These are phyloP conservation scores for Trametes cubensis DNA, from an alignment of 768 basidiomycete genomes.

Conservation along the genomic window DNA sequence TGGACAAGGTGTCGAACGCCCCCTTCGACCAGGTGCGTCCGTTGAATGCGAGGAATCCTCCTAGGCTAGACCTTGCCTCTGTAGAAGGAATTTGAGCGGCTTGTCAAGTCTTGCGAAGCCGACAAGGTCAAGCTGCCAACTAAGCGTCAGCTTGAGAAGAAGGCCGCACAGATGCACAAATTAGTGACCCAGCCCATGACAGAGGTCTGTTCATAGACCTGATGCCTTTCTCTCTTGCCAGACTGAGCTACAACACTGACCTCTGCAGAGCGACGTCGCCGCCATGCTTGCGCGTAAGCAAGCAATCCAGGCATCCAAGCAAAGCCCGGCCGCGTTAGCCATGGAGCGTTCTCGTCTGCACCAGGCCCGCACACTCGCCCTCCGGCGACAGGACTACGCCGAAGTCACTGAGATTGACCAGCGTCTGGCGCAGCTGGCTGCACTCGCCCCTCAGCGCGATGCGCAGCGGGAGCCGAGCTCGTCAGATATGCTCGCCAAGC, in stretches of 20 bases:
- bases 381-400: slow-evolving; percentile 67
- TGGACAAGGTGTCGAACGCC: slow-evolving; percentile 89
- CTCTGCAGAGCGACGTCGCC: slow-evolving; percentile 72
- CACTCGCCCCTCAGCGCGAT: slow-evolving; percentile 23
- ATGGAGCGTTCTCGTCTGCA: slow-evolving; percentile 69
- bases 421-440: slow-evolving; percentile 59
- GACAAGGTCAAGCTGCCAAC: slow-evolving; percentile 71
- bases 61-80: slow-evolving; percentile 1
- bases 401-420: slow-evolving; percentile 66
- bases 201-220: slow-evolving; percentile 53
- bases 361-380: slow-evolving; percentile 73
- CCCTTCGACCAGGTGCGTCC: slow-evolving; percentile 60
- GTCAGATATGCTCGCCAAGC: slow-evolving; percentile 65
- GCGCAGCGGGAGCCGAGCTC: slow-evolving; percentile 28
- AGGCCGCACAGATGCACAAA: slow-evolving; percentile 62
- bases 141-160: slow-evolving; percentile 65
- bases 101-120: slow-evolving; percentile 43
- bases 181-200: slow-evolving; percentile 67
- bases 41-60: background rate
- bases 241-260: background rate
- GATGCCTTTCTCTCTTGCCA: no score
- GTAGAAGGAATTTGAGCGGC: slow-evolving; percentile 76
- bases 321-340: slow-evolving; percentile 38
- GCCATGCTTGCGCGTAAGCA: slow-evolving; percentile 76
- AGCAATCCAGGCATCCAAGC: slow-evolving; percentile 36